These are phyloP conservation scores for Malbranchea zuffiana DNA, from an alignment of 2,329 filamentous ascomycete species.

Conservation along the genomic window DNA sequence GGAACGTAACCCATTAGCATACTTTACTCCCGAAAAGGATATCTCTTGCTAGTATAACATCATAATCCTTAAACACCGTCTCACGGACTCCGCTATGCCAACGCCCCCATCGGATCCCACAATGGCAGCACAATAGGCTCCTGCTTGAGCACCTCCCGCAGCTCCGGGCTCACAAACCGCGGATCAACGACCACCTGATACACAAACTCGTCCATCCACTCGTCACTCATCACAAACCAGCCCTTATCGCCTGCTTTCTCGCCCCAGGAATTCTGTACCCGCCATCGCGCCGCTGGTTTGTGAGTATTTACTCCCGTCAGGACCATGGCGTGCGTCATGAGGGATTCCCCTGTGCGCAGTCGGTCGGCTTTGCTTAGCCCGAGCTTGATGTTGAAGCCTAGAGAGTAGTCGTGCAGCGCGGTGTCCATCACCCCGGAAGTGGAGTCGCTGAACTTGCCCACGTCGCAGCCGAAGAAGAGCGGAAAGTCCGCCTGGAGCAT, in stretches of 20 bases:
- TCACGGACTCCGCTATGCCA: too few species aligned
- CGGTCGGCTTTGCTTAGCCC: conserved; percentile 66
- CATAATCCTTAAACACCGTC: too few species aligned
- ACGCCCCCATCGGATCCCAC: conserved; percentile 70
- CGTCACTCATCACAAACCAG: conserved; percentile 82
- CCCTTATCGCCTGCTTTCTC: conserved; percentile 59
- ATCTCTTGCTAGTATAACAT: too few species aligned
- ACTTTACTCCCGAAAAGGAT: too few species aligned
- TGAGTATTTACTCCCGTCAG: conserved; percentile 75
- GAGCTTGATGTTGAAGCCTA: conserved; percentile 69
- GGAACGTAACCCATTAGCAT: too few species aligned
- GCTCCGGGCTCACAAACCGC: conserved; percentile 51
- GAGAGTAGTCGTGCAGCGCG: conserved; percentile 62
- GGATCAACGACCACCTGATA: conserved; percentile 81
- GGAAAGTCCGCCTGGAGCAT: conserved; percentile 71
- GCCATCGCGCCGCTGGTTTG: conserved; percentile 63
- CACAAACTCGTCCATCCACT: conserved; percentile 68
- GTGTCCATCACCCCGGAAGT: conserved; percentile 68
- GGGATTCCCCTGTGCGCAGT: conserved; percentile 60
- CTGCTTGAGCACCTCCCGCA: conserved; percentile 59
- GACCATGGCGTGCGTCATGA: conserved; percentile 91
- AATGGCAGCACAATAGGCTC: conserved; percentile 60
- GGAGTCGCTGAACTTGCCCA: conserved; percentile 67
- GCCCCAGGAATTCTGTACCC: conserved; percentile 82
- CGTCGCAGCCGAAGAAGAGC: conserved; percentile 81